Conservation (phyloP, 1,139 yeast genomes). For the Blastobotrys apis region DNA sequence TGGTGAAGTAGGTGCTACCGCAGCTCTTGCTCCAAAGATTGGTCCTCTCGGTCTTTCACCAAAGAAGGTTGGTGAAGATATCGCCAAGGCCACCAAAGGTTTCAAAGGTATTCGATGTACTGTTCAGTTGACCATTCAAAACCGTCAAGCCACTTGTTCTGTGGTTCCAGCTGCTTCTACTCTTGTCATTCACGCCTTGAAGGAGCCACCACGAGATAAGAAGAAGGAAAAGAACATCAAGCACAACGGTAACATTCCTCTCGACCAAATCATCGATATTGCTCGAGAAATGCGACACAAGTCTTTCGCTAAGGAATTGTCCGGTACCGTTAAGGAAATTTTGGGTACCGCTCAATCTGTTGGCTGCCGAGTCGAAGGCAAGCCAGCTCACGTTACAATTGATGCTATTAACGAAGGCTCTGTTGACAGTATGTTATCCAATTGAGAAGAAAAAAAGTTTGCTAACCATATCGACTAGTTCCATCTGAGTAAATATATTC, state of each 20-base stretch:
- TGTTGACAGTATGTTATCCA: constrained; percentile 54
- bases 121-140: constrained; percentile 97
- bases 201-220: constrained; percentile 99
- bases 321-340: constrained; percentile 97
- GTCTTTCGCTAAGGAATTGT: constrained; percentile 96
- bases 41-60: constrained; percentile 99
- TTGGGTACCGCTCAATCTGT: constrained; percentile 99
- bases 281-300: constrained; percentile 98
- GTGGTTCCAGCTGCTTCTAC: constrained; percentile 99
- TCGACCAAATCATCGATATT: constrained; percentile 93
- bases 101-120: constrained; percentile 99
- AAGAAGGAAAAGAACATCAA: constrained; percentile 99
- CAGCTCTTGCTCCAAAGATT: constrained; percentile 99
- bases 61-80: constrained; percentile 99
- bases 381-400: constrained; percentile 98
- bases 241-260: constrained; percentile 98
- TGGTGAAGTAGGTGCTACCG: constrained; percentile 99
- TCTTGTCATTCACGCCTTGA: constrained; percentile 96
- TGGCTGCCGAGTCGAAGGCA: constrained; percentile 97
- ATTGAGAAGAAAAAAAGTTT: not conserved
- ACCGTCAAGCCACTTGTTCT: constrained; percentile 99
- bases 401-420: constrained; percentile 98
- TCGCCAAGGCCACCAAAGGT: constrained; percentile 97
- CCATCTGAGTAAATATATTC: constrained; percentile 23
- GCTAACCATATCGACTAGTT: constrained; percentile 13